Percentiles rank a stretch among this genome's conserved stretches.
Conservation (phyloP, 2,329 filamentous ascomycete species). For the Colletotrichum siamense region DNA sequence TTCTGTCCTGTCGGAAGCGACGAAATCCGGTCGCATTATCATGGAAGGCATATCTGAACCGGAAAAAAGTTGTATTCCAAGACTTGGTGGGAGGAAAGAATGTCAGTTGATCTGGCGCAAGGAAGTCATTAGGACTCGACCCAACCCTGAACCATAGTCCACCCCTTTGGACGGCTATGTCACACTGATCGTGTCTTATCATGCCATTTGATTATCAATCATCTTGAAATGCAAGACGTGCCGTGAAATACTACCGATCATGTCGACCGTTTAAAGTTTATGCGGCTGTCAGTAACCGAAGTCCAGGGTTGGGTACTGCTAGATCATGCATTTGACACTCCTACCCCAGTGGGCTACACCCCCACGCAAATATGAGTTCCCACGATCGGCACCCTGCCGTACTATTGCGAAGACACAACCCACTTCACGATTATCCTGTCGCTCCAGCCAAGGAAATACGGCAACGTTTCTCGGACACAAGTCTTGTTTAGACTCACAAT, state of each 20-base stretch:
- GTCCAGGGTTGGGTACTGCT: background rate
- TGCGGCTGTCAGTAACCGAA: background rate
- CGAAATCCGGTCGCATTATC: background rate
- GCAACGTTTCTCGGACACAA: background rate
- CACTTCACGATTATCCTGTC: background rate
- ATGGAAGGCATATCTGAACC: background rate
- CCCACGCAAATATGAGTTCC: background rate
- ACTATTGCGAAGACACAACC: background rate
- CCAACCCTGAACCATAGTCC: background rate
- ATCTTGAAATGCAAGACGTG: background rate
- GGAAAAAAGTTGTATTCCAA: background rate
- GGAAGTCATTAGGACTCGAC: background rate
- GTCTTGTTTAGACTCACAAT: background rate
- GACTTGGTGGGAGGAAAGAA: background rate
- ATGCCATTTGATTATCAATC: background rate
- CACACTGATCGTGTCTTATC: background rate
- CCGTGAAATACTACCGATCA: background rate
- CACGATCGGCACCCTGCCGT: background rate
- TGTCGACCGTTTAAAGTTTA: background rate
- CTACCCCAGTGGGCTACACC: background rate
- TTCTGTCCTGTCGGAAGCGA: background rate
- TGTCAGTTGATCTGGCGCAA: background rate
- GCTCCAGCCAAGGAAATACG: background rate
- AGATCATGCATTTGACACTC: background rate
- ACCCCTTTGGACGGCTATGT: background rate